Evolutionary conservation across 352 stramenopile genomes (phyloP).

Genomic region (Phytophthora constricta): DNA sequence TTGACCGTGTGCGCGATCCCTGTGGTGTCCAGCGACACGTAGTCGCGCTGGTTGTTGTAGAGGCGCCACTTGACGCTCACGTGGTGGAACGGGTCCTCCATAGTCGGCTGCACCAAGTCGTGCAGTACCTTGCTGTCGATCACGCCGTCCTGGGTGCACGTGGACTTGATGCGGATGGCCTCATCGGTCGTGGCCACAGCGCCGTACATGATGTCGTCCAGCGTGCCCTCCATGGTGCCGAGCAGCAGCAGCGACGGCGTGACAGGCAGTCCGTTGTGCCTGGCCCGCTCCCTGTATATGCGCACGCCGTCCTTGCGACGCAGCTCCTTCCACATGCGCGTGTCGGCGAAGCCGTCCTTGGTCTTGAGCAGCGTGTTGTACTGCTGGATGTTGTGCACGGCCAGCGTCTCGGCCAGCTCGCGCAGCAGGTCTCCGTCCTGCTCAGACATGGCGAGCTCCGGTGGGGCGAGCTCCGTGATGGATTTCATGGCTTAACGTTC

Average conservation of each 20-base stretch:
- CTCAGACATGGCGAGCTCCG: slow-evolving; percentile 10
- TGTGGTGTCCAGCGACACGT: slow-evolving; percentile 41
- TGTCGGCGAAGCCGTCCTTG: slow-evolving; percentile 23
- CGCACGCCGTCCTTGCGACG: slow-evolving; percentile 12
- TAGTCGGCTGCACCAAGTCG: slow-evolving; percentile 28
- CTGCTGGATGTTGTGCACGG: slow-evolving; percentile 26
- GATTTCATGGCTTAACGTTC: background rate
- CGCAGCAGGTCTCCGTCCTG: slow-evolving; percentile 22
- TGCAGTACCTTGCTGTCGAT: slow-evolving; percentile 44
- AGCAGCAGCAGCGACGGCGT: slow-evolving; percentile 44
- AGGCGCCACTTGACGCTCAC: slow-evolving; percentile 44
- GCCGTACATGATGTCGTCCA: slow-evolving; percentile 33
- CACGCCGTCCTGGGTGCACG: slow-evolving; percentile 41
- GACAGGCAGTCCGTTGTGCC: background rate
- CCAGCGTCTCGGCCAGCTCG: slow-evolving; percentile 25
- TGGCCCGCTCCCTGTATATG: slow-evolving; percentile 16
- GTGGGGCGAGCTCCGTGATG: background rate
- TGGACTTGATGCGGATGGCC: slow-evolving; percentile 43
- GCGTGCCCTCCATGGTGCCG: slow-evolving; percentile 36
- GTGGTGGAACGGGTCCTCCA: slow-evolving; percentile 39
- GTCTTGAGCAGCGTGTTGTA: slow-evolving; percentile 25
- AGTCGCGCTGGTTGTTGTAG: slow-evolving; percentile 42
- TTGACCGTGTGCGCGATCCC: slow-evolving; percentile 28
- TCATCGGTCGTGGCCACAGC: slow-evolving; percentile 36
- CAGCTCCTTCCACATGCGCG: slow-evolving; percentile 24